Evolutionary conservation across 139 green algal species (phyloP).

Genomic region (Bryopsis sp.): DNA sequence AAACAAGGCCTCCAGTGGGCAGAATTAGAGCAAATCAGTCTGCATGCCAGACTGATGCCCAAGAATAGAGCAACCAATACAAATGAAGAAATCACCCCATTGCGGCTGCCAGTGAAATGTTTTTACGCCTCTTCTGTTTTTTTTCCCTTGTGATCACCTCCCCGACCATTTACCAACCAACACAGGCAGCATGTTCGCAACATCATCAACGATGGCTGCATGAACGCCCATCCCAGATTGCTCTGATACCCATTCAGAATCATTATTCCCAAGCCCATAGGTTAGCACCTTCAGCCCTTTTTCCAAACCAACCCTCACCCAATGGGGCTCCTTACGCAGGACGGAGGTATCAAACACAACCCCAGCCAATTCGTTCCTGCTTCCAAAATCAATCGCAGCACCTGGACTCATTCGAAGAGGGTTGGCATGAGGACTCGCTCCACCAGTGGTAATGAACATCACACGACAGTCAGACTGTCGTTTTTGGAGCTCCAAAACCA

Average conservation of each 20-base stretch:
- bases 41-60: too few relatives aligned
- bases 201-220: conserved; percentile 70
- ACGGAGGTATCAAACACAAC: conserved; percentile 50
- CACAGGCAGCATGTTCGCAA: conserved; percentile 22
- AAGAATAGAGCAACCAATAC: too few relatives aligned
- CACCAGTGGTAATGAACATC: conserved; percentile 65
- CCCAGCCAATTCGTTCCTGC: conserved; percentile 39
- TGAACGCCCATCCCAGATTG: conserved; percentile 60
- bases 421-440: conserved; percentile 49
- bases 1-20: too few relatives aligned
- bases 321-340: conserved; percentile 25
- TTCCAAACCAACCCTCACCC: conserved; percentile 27
- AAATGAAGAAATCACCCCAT: too few relatives aligned
- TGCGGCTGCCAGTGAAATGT: too few relatives aligned
- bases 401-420: conserved; percentile 50
- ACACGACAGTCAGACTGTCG: conserved; percentile 45
- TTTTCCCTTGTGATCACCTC: too few relatives aligned
- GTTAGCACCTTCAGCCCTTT: conserved; percentile 56
- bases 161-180: too few relatives aligned
- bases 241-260: conserved; percentile 43
- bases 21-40: too few relatives aligned
- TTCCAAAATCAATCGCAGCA: conserved; percentile 53
- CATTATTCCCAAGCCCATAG: conserved; percentile 71
- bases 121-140: too few relatives aligned
- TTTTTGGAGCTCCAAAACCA: conserved; percentile 43